Evolutionary conservation across 2,329 filamentous ascomycete genomes (phyloP), one percentile per base, ranked within the genome.

Genomic region (Elsinoe australis): DNA sequence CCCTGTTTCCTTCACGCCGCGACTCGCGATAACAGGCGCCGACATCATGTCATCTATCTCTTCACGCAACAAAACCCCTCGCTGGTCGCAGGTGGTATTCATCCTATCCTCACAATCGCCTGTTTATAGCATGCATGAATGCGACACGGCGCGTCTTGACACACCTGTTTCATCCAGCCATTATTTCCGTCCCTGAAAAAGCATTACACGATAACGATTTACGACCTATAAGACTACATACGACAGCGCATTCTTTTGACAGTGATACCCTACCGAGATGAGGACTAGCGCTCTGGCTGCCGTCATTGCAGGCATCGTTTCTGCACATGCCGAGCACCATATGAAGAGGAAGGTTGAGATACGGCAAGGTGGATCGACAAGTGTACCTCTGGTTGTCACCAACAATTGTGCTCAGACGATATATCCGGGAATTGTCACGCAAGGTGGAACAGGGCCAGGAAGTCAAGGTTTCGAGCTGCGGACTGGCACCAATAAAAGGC

Each of bases 371-470:
- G 51, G 42, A 42, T 45, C 49, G 26, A 51, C 50, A 32, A 54
- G 54, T 19, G 39, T 26, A 60, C 61, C 83, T 5, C 67, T 92
- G 19, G 70, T 79, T 5, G 71, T 92, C 49, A 82, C 79, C 51
- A 94, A 90, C 66, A 73, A 74, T 49, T 94, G 87, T 59, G 69
- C 71, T 7, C 76, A 83, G 15, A 79, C 75, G 0, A 79, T 92
- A 53, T 90, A 83, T 76, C 86, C 87, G 1, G 87, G 79, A 7
- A 78, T 92, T 51, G 75, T 76, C 10, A 87, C 85, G 0, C 83
- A 89, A 59, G 72, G 76, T 38, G 86, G 86, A 17, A 76, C 75
- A 10, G 82, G 81, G 0, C 83, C 85, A 5, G 72, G 73, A 2
- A 72, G 71, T 8, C 79, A 77, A 15, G 87, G 85, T 15, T 92